A percentile compares a stretch with the other conserved stretches of the same genome.
phyloP scores from a whole-genome alignment of 2,329 filamentous ascomycete species.

The Fusarium multiceps region DNA sequence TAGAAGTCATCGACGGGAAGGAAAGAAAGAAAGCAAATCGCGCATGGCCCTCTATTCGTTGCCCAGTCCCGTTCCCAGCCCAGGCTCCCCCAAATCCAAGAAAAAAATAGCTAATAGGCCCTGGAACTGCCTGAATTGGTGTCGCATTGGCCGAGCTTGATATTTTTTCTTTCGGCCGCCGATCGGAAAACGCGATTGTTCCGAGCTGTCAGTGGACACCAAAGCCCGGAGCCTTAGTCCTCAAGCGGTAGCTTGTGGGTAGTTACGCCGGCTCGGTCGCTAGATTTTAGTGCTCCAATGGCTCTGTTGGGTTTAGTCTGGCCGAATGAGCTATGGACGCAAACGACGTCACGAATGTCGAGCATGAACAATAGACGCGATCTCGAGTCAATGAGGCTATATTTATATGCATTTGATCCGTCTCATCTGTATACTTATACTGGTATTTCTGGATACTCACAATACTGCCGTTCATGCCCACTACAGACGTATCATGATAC shows the following conservation, averaged over 20 bases:
- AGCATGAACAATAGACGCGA: neutral
- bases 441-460: rapidly evolving
- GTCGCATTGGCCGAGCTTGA: slow-evolving; percentile 40
- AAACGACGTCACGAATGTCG: neutral
- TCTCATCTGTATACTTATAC: rapidly evolving
- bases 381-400: neutral
- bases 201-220: slow-evolving; percentile 37
- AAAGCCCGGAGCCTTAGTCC: slow-evolving; percentile 5
- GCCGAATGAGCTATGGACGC: neutral
- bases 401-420: neutral
- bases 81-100: slow-evolving; percentile 1
- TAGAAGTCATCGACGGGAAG: slow-evolving; percentile 23
- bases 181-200: slow-evolving; percentile 42
- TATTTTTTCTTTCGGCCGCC: slow-evolving; percentile 40
- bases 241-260: slow-evolving; percentile 23
- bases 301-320: slow-evolving; percentile 12
- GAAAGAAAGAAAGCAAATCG: slow-evolving; percentile 40
- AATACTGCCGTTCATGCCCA: neutral
- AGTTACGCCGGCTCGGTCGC: slow-evolving; percentile 11
- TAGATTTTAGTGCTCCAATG: slow-evolving; percentile 12
- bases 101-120: slow-evolving; percentile 1
- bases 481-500: slow-evolving; percentile 25
- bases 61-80: slow-evolving; percentile 9
- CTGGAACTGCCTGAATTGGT: slow-evolving; percentile 28
- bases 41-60: slow-evolving; percentile 35